A percentile compares a stretch with the other conserved stretches of the same genome.
phyloP scores from a whole-genome alignment of 129 eudicot genomes.

The Sambucus nigra region DNA sequence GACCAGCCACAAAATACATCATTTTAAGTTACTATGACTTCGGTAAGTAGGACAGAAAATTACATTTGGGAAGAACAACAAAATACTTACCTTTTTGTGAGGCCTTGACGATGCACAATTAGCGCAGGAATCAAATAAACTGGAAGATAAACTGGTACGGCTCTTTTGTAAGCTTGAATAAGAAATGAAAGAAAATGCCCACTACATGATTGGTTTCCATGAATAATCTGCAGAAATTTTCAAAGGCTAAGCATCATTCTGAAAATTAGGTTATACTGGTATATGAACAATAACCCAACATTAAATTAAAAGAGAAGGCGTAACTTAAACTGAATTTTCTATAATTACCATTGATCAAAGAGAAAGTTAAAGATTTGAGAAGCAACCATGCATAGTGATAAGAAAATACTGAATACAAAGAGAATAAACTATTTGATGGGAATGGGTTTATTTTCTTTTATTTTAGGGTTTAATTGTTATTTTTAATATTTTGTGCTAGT shows the following conservation, averaged over 20 bases:
- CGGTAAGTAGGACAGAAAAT: too few relatives aligned
- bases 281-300: background rate
- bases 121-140: slow-evolving; percentile 96
- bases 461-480: too few relatives aligned
- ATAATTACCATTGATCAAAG: background rate
- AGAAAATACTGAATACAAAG: background rate
- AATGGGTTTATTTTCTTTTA: too few relatives aligned
- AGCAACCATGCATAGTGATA: background rate
- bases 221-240: slow-evolving; percentile 57
- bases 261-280: background rate
- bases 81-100: slow-evolving; percentile 47
- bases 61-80: background rate
- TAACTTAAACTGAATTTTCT: background rate
- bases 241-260: background rate
- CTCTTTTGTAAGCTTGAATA: slow-evolving; percentile 86
- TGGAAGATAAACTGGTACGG: slow-evolving; percentile 95
- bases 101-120: slow-evolving; percentile 94
- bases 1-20: too few relatives aligned
- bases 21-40: too few relatives aligned
- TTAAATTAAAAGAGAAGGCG: background rate
- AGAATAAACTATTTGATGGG: too few relatives aligned
- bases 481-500: too few relatives aligned
- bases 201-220: slow-evolving; percentile 81
- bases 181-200: slow-evolving; percentile 76
- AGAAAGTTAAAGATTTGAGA: too few relatives aligned